Evolutionary conservation across 305 asterid genomes (phyloP), one percentile per base, ranked within the genome.

Genomic region (Ilex paraguariensis): DNA sequence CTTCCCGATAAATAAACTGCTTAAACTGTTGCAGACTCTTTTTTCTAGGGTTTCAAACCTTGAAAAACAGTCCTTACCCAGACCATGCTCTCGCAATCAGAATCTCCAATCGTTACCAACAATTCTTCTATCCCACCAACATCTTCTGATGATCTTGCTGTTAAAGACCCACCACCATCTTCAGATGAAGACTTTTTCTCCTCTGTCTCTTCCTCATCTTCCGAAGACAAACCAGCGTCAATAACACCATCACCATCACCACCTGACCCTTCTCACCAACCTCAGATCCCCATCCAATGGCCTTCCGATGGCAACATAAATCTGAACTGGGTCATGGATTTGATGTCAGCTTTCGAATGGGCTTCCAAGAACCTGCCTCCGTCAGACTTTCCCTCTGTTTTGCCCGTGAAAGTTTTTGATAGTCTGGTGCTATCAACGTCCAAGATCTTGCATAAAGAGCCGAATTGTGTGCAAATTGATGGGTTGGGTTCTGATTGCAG

Each of bases 401-500:
- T 92, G 56, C 96, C 96, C 0, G 97, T 89, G 15, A 74, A 73
- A 14, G 90, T 73, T 21, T 87, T 87, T 54, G 95, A 92, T 72
- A 79, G 82, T 45, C 83, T 92, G 8, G 79, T 84, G n/a, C 84
- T 89, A 11, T 48, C 84, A 31, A 95, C 84, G 7, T 85, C 94
- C 7, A 92, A 92, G 71, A 79, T 92, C 66, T 54, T 92, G 94
- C 97, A 92, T 66, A 87, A 92, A 72, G 97, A 89, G 76, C 87
- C 90, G 10, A 92, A 89, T 81, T 87, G 88, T 46, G 86, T 89
- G 59, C 65, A 53, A 33, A 81, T 92, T 31, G 91, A 82, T 13
- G 84, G 70, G 21, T 71, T 82, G 72, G 74, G 67, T 57, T 58
- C 78, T 48, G 70, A 62, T 30, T 81, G 84, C 5, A 69, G 78